Evolutionary conservation across 2,329 filamentous ascomycete genomes (phyloP), one percentile per base, ranked within the genome.

Genomic region (Colletotrichum scovillei): DNA sequence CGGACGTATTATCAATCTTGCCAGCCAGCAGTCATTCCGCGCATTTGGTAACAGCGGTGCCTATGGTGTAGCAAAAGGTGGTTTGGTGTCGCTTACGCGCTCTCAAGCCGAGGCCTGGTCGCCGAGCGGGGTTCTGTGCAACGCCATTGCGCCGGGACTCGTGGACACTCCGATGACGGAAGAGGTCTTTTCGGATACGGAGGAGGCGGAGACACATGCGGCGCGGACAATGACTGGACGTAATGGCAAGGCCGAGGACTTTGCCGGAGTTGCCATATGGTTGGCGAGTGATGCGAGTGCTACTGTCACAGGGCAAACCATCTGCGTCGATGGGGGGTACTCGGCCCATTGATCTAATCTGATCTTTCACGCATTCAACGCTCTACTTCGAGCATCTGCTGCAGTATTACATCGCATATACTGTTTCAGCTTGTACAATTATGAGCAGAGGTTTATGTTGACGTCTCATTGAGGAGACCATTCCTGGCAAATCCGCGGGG

Each of bases 51-150:
- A 81, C 53, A 80, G 81, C 26, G 81, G 81, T 5, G 81, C 80
- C 0, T 82, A 82, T 9, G 79, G 81, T 5, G 80, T 76, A 0
- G 80, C 79, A 0, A 82, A 81, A 28, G 81, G 78, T 1, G 81
- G 80, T 0, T 75, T 82, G 5, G 69, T 81, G 0, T 78, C 79
- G 0, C 60, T 82, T 5, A 82, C 81, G 2, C 75, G 81, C 0
- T 80, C 80, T 0, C 81, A 82, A 59, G 80, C 81, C 0, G 81
- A 82, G 53, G 81, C 80, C 0, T 82, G 81, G 81, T 82, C 80
- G n/a, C 73, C 66, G 0, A 74, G 75, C 0, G 81, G 81, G 5
- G 81, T 82, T 5, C 32, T 82, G 0, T 82, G 81, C 38, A 82
- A 82, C 30, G 80, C 81, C 0, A 64, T 82, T 11, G 81, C 80